Evolutionary conservation across 768 basidiomycete species (phyloP), one percentile per base, ranked within the genome.

Genomic region (Pleurotus cornucopiae): DNA sequence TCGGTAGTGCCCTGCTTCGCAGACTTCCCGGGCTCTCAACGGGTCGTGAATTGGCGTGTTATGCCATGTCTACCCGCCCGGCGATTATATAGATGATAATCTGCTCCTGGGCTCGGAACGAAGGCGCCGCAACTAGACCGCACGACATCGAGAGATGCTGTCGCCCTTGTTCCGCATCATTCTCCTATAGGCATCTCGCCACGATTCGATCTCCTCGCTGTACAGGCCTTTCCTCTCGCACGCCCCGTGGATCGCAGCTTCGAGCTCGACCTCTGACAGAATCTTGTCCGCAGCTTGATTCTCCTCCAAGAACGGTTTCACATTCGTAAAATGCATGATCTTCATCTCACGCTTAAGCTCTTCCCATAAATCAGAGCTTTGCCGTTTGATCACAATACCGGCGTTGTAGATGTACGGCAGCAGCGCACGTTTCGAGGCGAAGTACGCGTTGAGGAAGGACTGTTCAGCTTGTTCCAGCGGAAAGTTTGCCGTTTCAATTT

Each of bases 391-490:
- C 2, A 64, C 71, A n/a, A 73, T 62, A 60, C 73, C 73, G 12
- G 63, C 72, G 53, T 72, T 73, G 61, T 73, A 74, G 34, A 61
- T 46, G 56, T 70, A 71, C 18, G 72, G 72, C 16, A 74, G 65
- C 5, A 66, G 64, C 34, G 69, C 57, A 21, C 56, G 63, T 48
- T 71, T 66, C 12, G 64, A 62, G 46, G 65, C 71, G 48, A 68
- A 74, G 59, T 71, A 74, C 20, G 65, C 55, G 56, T 74, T 74
- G 20, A 74, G 60, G 61, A 79, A 81, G 11, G 76, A 72, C 63
- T 77, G 74, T 46, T 74, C 73, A 2, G 78, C 78, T 47, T 73
- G 62, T 26, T 68, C 58, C 6, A 73, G 60, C 3, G 70, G 66
- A 58, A 68, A 78, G 16, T 66, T 62, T 30, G 77, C 75, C 0